Evolutionary conservation across 1,139 yeast species (phyloP).

Genomic region (Saccharomyces pastorianus): DNA sequence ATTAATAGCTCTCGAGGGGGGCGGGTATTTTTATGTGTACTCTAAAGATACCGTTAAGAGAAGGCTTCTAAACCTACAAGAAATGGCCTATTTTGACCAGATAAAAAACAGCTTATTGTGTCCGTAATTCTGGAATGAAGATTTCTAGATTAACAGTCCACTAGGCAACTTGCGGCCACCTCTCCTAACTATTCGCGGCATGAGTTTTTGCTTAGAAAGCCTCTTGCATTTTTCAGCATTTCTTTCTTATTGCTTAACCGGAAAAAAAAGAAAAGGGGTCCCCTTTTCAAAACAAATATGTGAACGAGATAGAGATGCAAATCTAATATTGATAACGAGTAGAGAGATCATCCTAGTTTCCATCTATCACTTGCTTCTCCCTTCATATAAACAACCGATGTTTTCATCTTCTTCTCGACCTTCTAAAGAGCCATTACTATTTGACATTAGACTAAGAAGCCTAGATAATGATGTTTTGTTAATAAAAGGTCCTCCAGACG

Average conservation of each 20-base stretch:
- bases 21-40: too few relatives aligned
- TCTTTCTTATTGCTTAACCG: neutral
- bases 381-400: neutral
- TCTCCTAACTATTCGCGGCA: too few relatives aligned
- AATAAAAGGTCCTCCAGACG: slow-evolving; percentile 66
- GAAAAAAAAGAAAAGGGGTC: neutral
- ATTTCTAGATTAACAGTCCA: too few relatives aligned
- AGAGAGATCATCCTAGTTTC: neutral
- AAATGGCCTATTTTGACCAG: too few relatives aligned
- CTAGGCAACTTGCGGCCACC: too few relatives aligned
- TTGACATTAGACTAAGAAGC: slow-evolving; percentile 38
- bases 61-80: neutral
- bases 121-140: too few relatives aligned
- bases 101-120: too few relatives aligned
- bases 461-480: slow-evolving; percentile 74
- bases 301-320: neutral
- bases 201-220: neutral
- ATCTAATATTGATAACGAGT: neutral
- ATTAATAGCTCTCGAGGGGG: too few relatives aligned
- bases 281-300: neutral
- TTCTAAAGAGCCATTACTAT: slow-evolving; percentile 21
- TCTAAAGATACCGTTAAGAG: too few relatives aligned
- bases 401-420: slow-evolving; percentile 10
- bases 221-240: neutral
- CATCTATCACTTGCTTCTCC: neutral